phyloP scores from a whole-genome alignment of 176 grass and related monocot species.

The Bromus sterilis region DNA sequence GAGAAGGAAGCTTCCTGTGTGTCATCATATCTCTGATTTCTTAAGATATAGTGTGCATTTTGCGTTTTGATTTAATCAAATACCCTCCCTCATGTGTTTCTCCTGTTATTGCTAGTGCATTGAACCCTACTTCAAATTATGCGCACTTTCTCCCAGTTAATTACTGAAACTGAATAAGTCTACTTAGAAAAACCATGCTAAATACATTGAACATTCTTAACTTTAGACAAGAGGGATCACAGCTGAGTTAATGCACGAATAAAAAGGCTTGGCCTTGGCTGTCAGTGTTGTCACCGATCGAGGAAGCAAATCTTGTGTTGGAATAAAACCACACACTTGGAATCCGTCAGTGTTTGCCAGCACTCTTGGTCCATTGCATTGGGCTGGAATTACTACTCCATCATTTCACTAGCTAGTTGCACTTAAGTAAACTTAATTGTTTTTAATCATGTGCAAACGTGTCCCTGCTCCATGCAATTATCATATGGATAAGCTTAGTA shows the following conservation, averaged over 20 bases:
- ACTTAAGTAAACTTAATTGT: not conserved
- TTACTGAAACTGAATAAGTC: slow-evolving; percentile 9
- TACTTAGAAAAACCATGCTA: slow-evolving; percentile 22
- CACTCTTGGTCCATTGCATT: slow-evolving; percentile 32
- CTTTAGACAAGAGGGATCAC: slow-evolving; percentile 22
- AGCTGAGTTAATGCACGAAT: slow-evolving; percentile 18
- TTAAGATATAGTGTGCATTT: slow-evolving; percentile 14
- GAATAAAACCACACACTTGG: slow-evolving; percentile 41
- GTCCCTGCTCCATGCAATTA: not conserved
- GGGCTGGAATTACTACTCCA: slow-evolving; percentile 6
- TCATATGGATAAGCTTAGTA: slow-evolving; percentile 16
- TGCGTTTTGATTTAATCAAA: not conserved
- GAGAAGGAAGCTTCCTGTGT: slow-evolving; percentile 16
- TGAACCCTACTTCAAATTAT: slow-evolving; percentile 21
- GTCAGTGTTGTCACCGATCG: slow-evolving; percentile 40
- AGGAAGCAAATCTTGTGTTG: slow-evolving; percentile 52
- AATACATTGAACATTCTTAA: slow-evolving; percentile 15
- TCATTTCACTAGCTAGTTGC: slow-evolving; percentile 14
- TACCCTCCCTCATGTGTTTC: slow-evolving; percentile 7
- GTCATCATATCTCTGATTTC: not conserved
- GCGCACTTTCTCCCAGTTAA: not conserved
- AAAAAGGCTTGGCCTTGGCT: slow-evolving; percentile 13
- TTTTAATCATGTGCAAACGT: slow-evolving; percentile 18
- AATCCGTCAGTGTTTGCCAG: slow-evolving; percentile 38
- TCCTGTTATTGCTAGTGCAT: slow-evolving; percentile 21